These are phyloP conservation scores for Osmanthus fragrans DNA, from an alignment of 257 asterid genomes.

Conservation along the genomic window DNA sequence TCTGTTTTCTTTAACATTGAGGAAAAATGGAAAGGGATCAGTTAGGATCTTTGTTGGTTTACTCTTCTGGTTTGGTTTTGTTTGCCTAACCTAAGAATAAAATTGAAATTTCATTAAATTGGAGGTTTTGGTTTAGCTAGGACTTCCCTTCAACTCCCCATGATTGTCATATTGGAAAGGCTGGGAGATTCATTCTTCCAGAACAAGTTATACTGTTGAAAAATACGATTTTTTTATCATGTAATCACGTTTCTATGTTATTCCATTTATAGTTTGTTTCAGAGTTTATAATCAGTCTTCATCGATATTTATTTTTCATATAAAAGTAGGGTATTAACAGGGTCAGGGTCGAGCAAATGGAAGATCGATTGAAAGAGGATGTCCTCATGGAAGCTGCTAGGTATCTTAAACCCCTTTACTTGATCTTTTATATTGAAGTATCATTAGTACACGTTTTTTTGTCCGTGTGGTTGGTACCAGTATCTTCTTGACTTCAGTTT, in stretches of 20 bases:
- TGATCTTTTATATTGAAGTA: conserved; percentile 10
- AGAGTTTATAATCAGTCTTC: conserved; percentile 27
- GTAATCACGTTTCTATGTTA: conserved; percentile 19
- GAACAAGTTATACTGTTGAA: not conserved
- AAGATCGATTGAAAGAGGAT: conserved; percentile 93
- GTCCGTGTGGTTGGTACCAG: conserved; percentile 16
- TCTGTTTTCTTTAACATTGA: not conserved
- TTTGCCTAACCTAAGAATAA: not conserved
- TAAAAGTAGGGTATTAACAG: conserved; percentile 97
- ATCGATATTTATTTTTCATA: conserved; percentile 46
- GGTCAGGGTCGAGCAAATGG: conserved; percentile 98
- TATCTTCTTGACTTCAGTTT: conserved; percentile 24
- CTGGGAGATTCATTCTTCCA: conserved; percentile 18
- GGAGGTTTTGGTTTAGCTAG: conserved; percentile 11
- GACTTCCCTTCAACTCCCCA: not conserved
- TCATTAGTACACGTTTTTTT: conserved; percentile 1
- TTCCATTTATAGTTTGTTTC: conserved; percentile 17
- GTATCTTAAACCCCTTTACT: conserved; percentile 36
- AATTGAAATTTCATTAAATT: not conserved
- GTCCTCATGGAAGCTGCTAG: conserved; percentile 85
- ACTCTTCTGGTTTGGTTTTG: not conserved
- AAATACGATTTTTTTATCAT: conserved; percentile 10
- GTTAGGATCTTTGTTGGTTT: conserved; percentile 1
- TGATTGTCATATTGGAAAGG: conserved; percentile 21
- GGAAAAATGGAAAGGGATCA: conserved; percentile 12